phyloP scores from a whole-genome alignment of 768 basidiomycete species.

The Trametes cingulata region DNA sequence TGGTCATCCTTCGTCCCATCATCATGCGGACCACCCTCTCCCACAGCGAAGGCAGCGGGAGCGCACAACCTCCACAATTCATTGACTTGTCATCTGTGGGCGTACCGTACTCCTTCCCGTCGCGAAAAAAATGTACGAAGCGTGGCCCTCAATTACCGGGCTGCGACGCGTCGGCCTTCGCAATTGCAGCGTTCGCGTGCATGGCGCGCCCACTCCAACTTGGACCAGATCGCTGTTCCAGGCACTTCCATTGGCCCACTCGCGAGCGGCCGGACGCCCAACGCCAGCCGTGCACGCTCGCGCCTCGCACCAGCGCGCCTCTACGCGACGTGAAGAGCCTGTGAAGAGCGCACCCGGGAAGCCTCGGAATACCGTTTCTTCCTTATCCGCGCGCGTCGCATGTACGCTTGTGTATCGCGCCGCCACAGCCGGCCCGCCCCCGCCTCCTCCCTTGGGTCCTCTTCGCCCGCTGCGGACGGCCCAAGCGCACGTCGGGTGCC shows the following conservation, averaged over 20 bases:
- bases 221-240: constrained; percentile 1
- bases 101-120: not conserved
- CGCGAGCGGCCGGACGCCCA: not conserved
- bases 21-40: not conserved
- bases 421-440: not conserved
- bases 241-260: not conserved
- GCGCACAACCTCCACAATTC: not conserved
- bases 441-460: not conserved
- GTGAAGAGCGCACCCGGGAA: constrained; percentile 13
- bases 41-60: too few species aligned
- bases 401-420: not conserved
- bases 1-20: not conserved
- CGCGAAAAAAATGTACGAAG: not conserved
- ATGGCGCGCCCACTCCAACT: not conserved
- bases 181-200: not conserved
- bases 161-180: not conserved
- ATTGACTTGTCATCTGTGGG: not conserved
- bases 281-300: not conserved
- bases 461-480: not conserved
- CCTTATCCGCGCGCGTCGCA: not conserved
- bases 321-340: constrained; percentile 15
- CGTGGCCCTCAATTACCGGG: not conserved
- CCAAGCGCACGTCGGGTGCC: not conserved
- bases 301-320: not conserved
- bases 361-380: constrained; percentile 1